Evolutionary conservation across 345 rosid genomes (phyloP).

Genomic region (Citrus inodora): DNA sequence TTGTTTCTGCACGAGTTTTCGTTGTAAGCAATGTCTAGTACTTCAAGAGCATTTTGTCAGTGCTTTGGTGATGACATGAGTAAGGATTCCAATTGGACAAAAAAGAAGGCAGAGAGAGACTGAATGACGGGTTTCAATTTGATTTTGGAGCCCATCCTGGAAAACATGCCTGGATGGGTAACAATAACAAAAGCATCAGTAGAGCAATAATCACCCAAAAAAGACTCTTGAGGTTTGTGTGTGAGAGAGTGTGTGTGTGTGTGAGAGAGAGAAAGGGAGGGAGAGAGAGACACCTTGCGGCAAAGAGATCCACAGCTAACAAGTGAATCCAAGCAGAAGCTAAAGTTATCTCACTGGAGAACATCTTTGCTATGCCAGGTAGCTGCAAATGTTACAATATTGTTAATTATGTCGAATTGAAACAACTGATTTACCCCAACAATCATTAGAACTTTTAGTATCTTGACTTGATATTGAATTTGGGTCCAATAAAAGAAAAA

Average conservation of each 20-base stretch:
- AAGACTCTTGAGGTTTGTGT: not conserved
- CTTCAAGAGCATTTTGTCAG: conserved; percentile 33
- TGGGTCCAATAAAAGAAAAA: not conserved
- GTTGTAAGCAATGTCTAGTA: not conserved
- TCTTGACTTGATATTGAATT: not conserved
- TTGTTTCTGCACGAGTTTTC: not conserved
- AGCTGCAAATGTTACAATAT: conserved; percentile 40
- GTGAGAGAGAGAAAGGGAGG: not conserved
- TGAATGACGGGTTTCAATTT: conserved; percentile 86
- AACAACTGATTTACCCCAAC: not conserved
- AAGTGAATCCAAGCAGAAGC: conserved; percentile 98
- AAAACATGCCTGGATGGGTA: conserved; percentile 66
- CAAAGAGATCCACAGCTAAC: conserved; percentile 78
- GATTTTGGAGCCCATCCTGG: conserved; percentile 67
- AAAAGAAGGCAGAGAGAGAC: conserved; percentile 82
- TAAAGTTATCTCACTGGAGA: conserved; percentile 75
- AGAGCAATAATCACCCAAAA: not conserved
- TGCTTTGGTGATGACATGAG: conserved; percentile 73
- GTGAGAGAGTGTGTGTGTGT: not conserved
- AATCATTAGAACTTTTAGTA: not conserved
- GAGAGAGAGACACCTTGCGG: conserved; percentile 59
- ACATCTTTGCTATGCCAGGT: conserved; percentile 84
- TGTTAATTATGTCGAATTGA: not conserved
- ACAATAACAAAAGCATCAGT: conserved; percentile 4
- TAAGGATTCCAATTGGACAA: conserved; percentile 74